Evolutionary conservation across 202 grass and related monocot genomes (phyloP).

Genomic region (Thinopyrum obtusiflorum): DNA sequence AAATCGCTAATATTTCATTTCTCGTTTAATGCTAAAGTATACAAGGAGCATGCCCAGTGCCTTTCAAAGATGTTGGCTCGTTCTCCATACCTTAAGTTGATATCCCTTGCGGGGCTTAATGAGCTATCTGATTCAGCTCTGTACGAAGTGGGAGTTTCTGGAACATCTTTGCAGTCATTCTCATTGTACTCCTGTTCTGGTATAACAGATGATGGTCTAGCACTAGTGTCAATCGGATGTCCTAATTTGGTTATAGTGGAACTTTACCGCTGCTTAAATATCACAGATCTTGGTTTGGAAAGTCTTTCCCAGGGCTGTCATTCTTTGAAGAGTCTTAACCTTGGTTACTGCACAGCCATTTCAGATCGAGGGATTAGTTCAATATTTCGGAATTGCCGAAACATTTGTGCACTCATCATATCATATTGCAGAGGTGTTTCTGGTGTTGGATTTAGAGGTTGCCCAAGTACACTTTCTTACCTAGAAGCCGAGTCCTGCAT

Average conservation of each 20-base stretch:
- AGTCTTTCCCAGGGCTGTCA: slow-evolving; percentile 57
- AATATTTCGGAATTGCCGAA: slow-evolving; percentile 46
- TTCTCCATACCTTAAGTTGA: slow-evolving; percentile 53
- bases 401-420: slow-evolving; percentile 56
- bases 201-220: slow-evolving; percentile 66
- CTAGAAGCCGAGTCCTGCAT: slow-evolving; percentile 84
- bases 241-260: slow-evolving; percentile 76
- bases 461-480: slow-evolving; percentile 54
- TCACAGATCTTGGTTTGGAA: slow-evolving; percentile 73
- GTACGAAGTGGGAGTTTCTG: slow-evolving; percentile 34
- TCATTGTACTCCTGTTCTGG: slow-evolving; percentile 80
- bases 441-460: slow-evolving; percentile 68
- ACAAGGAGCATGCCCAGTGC: slow-evolving; percentile 54
- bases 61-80: slow-evolving; percentile 60
- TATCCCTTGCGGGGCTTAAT: slow-evolving; percentile 58
- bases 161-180: slow-evolving; percentile 61
- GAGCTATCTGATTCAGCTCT: slow-evolving; percentile 70
- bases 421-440: slow-evolving; percentile 63
- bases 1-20: slow-evolving; percentile 64
- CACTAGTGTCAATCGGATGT: slow-evolving; percentile 52
- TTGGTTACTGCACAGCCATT: slow-evolving; percentile 55
- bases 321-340: slow-evolving; percentile 70
- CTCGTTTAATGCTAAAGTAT: slow-evolving; percentile 60
- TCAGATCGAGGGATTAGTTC: slow-evolving; percentile 68
- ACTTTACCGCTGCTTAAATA: slow-evolving; percentile 66